phyloP scores from a whole-genome alignment of 1,284 basidiomycete genomes.

The Phellinidium pouzarii region DNA sequence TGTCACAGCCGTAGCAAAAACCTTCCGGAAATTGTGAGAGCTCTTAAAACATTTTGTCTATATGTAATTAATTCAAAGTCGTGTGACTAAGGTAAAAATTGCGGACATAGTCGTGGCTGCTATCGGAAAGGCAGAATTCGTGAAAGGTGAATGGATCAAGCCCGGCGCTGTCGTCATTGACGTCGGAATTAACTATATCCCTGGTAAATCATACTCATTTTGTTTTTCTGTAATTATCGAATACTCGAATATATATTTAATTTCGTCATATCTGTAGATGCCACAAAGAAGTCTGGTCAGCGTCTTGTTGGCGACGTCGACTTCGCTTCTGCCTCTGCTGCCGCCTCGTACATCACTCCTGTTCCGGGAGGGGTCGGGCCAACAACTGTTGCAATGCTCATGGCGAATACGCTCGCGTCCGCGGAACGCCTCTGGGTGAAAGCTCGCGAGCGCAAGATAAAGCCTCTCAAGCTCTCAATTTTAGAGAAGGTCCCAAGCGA shows the following conservation, averaged over 20 bases:
- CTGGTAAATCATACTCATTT: conserved; percentile 38
- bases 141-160: conserved; percentile 95
- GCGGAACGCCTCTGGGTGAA: conserved; percentile 79
- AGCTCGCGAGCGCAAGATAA: conserved; percentile 60
- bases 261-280: conserved; percentile 61
- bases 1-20: conserved; percentile 90
- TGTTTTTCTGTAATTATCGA: not conserved
- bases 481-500: conserved; percentile 90
- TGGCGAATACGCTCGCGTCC: conserved; percentile 89
- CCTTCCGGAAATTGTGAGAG: conserved; percentile 67
- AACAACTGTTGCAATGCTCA: conserved; percentile 98
- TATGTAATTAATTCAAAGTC: conserved; percentile 76
- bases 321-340: conserved; percentile 67
- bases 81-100: conserved; percentile 52
- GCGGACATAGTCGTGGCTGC: conserved; percentile 94
- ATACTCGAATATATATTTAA: conserved; percentile 51
- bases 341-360: conserved; percentile 91
- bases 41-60: conserved; percentile 7
- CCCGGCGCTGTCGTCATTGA: conserved; percentile 91
- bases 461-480: conserved; percentile 74
- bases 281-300: conserved; percentile 91
- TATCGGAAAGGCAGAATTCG: conserved; percentile 86
- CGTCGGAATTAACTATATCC: conserved; percentile 96
- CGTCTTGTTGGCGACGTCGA: conserved; percentile 98
- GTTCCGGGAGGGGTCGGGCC: conserved; percentile 98